A percentile compares a stretch with the other conserved stretches of the same genome.
Evolutionary conservation across 2,329 filamentous ascomycete species (phyloP).

Genomic region (Diplodia corticola): DNA sequence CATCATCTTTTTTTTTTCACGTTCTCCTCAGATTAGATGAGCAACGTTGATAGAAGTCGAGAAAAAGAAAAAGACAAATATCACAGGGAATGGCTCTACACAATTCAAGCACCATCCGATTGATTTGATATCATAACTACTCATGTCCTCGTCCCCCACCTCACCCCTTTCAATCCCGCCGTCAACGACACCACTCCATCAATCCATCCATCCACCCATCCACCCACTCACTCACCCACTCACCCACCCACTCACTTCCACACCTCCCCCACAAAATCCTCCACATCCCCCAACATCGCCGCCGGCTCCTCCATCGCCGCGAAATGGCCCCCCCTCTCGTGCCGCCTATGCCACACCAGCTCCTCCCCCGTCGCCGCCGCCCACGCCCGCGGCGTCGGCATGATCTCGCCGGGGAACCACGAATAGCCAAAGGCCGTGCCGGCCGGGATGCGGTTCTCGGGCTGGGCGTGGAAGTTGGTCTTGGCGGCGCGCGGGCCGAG

Average conservation of each 20-base stretch:
- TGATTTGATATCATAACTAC: too few relatives aligned
- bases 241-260: constrained; percentile 29
- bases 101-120: neutral
- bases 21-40: neutral
- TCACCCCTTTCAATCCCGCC: too few relatives aligned
- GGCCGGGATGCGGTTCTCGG: constrained; percentile 22
- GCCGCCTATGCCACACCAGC: constrained; percentile 41
- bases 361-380: constrained; percentile 42
- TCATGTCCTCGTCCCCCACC: too few relatives aligned
- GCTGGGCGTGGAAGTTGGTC: constrained; percentile 18
- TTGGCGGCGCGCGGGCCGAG: constrained; percentile 25
- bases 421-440: constrained; percentile 48
- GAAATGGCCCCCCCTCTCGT: constrained; percentile 56
- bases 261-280: constrained; percentile 45
- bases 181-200: too few relatives aligned
- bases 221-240: neutral
- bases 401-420: constrained; percentile 47
- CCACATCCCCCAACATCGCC: constrained; percentile 46
- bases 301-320: constrained; percentile 51
- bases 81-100: neutral
- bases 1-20: neutral
- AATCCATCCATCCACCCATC: too few relatives aligned
- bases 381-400: constrained; percentile 41
- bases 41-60: constrained; percentile 3
- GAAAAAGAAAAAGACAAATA: neutral